Percentiles rank a stretch among this genome's conserved stretches.
Evolutionary conservation across 805 yeast species (phyloP).

Genomic region (Candida qinlingensis): DNA sequence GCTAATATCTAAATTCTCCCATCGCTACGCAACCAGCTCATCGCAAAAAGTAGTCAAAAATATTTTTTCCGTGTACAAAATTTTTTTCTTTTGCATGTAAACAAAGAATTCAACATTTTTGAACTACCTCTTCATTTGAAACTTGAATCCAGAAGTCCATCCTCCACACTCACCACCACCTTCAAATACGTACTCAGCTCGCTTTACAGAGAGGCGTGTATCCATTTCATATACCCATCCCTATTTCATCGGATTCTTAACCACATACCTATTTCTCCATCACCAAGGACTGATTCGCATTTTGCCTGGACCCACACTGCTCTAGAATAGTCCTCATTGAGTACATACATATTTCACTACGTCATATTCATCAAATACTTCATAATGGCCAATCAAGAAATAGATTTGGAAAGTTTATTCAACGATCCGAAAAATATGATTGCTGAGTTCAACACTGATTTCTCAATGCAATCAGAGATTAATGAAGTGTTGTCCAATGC

Average conservation of each 20-base stretch:
- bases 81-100: not conserved
- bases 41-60: not conserved
- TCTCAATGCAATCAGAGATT: slow-evolving; percentile 26
- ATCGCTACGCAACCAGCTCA: not conserved
- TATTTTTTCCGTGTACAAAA: not conserved
- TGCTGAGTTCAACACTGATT: slow-evolving; percentile 5
- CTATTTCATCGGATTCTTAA: no score
- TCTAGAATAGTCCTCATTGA: not conserved
- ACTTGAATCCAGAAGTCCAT: not conserved
- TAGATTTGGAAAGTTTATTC: slow-evolving; percentile 13
- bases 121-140: not conserved
- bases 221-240: no score
- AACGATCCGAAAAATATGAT: slow-evolving; percentile 6
- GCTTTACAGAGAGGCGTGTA: no score
- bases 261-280: no score
- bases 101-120: not conserved
- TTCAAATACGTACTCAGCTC: not conserved
- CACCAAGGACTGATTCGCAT: not conserved
- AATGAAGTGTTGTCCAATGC: slow-evolving; percentile 20
- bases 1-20: no score
- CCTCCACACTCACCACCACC: not conserved
- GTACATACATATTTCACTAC: not conserved
- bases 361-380: not conserved
- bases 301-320: not conserved
- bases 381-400: slow-evolving; percentile 4